phyloP scores from a whole-genome alignment of 2,329 filamentous ascomycete species.

The Phaeosphaeriaceae sp. region DNA sequence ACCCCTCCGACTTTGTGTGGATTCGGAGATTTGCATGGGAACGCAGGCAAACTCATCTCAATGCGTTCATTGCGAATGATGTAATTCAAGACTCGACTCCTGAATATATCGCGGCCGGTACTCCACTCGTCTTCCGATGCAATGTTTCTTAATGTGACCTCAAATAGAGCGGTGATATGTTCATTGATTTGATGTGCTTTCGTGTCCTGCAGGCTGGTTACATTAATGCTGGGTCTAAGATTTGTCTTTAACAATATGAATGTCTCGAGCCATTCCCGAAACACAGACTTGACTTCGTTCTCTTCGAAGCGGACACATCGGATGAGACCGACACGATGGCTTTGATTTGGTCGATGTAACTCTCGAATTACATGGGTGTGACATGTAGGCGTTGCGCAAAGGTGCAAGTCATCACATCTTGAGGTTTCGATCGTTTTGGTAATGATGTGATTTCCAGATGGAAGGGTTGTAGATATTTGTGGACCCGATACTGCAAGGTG shows the following conservation, averaged over 20 bases:
- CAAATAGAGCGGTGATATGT: conserved; percentile 4
- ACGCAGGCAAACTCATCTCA: conserved; percentile 55
- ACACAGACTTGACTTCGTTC: background rate
- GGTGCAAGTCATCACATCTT: background rate
- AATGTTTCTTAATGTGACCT: conserved; percentile 13
- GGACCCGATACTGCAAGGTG: background rate
- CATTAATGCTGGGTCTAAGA: background rate
- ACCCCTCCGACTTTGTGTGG: conserved; percentile 58
- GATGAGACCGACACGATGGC: background rate
- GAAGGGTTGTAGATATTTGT: background rate
- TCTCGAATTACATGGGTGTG: background rate
- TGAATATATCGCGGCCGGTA: conserved; percentile 11
- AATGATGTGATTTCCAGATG: background rate
- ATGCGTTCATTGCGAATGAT: conserved; percentile 15
- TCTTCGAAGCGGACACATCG: background rate
- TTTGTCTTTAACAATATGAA: conserved; percentile 7
- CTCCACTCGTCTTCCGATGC: conserved; percentile 21
- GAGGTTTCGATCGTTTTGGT: background rate
- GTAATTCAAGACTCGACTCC: conserved; percentile 12
- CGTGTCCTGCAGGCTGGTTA: background rate
- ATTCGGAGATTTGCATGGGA: conserved; percentile 67
- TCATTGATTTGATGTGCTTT: background rate
- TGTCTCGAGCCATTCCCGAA: conserved; percentile 5
- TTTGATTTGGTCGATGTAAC: background rate
- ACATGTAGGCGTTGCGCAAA: background rate